These are phyloP conservation scores for Daldinia grandis DNA, from an alignment of 495 filamentous ascomycete species.

Conservation along the genomic window DNA sequence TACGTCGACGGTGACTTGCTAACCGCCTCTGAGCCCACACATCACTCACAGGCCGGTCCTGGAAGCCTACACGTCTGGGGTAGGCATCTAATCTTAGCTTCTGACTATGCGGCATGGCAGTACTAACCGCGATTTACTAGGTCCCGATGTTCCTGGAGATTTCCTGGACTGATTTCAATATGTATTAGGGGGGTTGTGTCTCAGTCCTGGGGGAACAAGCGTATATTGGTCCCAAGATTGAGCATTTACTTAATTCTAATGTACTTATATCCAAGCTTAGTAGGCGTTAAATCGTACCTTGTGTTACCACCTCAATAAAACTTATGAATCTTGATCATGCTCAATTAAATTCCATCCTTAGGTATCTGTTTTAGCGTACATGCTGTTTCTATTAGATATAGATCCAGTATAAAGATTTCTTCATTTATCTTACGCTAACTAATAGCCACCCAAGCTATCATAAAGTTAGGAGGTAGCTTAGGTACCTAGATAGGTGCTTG, in stretches of 20 bases:
- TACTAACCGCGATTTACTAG: constrained; percentile 22
- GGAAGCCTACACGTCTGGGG: constrained; percentile 62
- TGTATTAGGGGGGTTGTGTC: not conserved
- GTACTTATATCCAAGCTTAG: constrained; percentile 24
- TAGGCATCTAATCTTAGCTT: constrained; percentile 30
- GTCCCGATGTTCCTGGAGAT: constrained; percentile 37
- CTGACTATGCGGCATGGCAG: not conserved
- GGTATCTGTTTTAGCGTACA: too few relatives aligned
- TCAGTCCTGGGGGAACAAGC: not conserved
- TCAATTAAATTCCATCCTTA: too few relatives aligned
- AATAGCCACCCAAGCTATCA: not conserved
- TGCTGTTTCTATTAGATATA: too few relatives aligned
- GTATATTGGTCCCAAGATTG: not conserved
- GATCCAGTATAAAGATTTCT: not conserved
- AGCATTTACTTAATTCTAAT: constrained; percentile 1
- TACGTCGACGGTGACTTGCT: constrained; percentile 77
- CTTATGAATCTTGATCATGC: too few relatives aligned
- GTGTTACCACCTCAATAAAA: not conserved
- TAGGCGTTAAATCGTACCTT: constrained; percentile 6
- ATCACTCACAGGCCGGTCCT: constrained; percentile 50
- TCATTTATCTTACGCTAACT: not conserved
- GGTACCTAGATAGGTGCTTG: too few relatives aligned
- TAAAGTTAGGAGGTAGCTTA: too few relatives aligned
- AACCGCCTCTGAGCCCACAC: constrained; percentile 64
- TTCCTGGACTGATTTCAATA: constrained; percentile 29